A percentile compares a stretch with the other conserved stretches of the same genome.
Evolutionary conservation across 495 filamentous ascomycete species (phyloP).

Genomic region (Xylaria telfairii): DNA sequence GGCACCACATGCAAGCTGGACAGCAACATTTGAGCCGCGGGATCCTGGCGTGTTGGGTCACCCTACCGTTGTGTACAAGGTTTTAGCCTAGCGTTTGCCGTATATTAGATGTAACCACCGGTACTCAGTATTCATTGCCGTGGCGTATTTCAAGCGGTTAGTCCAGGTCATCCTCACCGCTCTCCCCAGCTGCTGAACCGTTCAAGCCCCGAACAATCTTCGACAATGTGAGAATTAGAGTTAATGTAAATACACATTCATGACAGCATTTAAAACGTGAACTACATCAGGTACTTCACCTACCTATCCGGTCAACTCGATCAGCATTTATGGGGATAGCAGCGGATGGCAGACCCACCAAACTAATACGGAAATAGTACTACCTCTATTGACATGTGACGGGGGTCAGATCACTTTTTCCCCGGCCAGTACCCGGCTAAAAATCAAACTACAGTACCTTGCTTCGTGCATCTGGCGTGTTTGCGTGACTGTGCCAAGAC

Average conservation of each 20-base stretch:
- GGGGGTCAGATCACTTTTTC: not conserved
- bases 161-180: conserved; percentile 4
- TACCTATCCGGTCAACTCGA: not conserved
- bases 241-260: not conserved
- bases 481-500: not conserved
- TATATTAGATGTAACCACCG: not conserved
- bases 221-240: not conserved
- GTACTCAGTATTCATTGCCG: conserved; percentile 1
- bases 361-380: not conserved
- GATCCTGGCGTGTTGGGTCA: not conserved
- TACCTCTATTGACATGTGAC: conserved; percentile 3
- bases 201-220: not conserved
- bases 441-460: not conserved
- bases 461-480: not conserved
- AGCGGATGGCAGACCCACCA: not conserved
- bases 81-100: not conserved
- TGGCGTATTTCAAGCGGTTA: not conserved
- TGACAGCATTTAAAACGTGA: not conserved
- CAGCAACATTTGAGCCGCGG: conserved; percentile 14
- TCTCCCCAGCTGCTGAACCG: not conserved
- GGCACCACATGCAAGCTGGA: conserved; percentile 10
- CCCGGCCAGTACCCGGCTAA: too few species aligned
- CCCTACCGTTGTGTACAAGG: conserved; percentile 6
- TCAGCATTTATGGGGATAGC: not conserved
- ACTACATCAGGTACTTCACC: not conserved